phyloP scores from a whole-genome alignment of 768 basidiomycete species.

The Lentinula detonsa region DNA sequence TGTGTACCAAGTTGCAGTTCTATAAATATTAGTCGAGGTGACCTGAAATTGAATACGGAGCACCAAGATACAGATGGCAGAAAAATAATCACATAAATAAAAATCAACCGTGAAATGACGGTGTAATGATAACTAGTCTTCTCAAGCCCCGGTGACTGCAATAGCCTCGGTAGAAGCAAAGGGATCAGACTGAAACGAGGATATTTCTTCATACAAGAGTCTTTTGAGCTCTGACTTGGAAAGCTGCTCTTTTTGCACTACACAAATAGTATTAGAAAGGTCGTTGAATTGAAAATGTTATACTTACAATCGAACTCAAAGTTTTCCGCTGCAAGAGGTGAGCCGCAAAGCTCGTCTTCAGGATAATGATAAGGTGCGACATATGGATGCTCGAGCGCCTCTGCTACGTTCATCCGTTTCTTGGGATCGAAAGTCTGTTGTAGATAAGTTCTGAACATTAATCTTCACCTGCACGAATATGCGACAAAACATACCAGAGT shows the following conservation, averaged over 20 bases:
- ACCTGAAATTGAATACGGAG: no score
- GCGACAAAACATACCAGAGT: slow-evolving; percentile 53
- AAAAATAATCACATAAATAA: background rate
- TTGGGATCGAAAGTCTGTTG: slow-evolving; percentile 92
- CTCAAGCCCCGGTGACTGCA: background rate
- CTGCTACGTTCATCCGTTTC: slow-evolving; percentile 91
- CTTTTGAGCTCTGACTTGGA: slow-evolving; percentile 93
- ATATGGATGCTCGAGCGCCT: slow-evolving; percentile 90
- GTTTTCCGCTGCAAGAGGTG: slow-evolving; percentile 90
- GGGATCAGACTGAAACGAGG: slow-evolving; percentile 66
- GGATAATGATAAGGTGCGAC: slow-evolving; percentile 92
- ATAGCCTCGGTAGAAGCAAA: background rate
- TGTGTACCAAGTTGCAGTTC: no score
- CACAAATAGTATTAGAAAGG: background rate
- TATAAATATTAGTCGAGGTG: no score
- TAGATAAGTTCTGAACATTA: background rate
- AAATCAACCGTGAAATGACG: no score
- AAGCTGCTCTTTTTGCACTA: slow-evolving; percentile 94
- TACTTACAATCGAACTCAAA: slow-evolving; percentile 91
- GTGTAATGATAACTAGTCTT: no score
- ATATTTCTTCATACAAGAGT: slow-evolving; percentile 91
- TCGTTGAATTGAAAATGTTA: background rate
- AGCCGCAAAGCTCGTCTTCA: slow-evolving; percentile 92
- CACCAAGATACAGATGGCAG: no score
- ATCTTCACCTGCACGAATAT: background rate